Base-by-base conservation (phyloP, 805 yeast genomes). In the Hanseniaspora pseudoguilliermondii region DNA sequence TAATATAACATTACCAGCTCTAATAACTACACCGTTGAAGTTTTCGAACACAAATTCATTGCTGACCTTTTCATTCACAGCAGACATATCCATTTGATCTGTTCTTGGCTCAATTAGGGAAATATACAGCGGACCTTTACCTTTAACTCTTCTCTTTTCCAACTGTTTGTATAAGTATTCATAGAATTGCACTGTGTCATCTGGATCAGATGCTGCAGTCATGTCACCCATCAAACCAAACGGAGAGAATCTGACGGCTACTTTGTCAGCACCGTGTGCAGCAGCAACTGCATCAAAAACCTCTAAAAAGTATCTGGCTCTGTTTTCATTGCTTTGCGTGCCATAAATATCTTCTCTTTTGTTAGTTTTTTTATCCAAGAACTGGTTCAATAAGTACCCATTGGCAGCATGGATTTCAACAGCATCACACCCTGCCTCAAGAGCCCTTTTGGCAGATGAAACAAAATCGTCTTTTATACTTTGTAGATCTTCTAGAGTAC, bases 321-420 rank as follows among this genome's bases (percentile, higher is more conserved):
- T 71, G 60, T 78, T 73, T 61, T 75, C 79, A 60, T 77, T 72
- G 11, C 73, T 67, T 10, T 46, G 8, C 2, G 81, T 82, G 59
- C 82, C 83, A 59, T 78, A 79, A 60, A 75, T 71, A 64, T 79
- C 83, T 5, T 74, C 72, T 67, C 75, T 65, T 49, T 75, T 66
- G 64, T 75, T 74, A 49, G 74, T 69, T 4, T 67, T 61, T 15
- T 73, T 71, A 47, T 79, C 76, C 60, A 81, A 64, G 62, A 84
- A 82, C 65, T 79, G 78, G 65, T 75, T 72, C 42, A 79, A 61
- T 57, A 84, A 64, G 63, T 79, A 83, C n/a, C 89, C 87, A 65
- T 82, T 81, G 27, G 88, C 87, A 38, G 71, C 72, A 64, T 83
- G 89, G 49, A 84, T 68, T 66, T 84, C 87, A 32, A 83, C 77